Evolutionary conservation across 208 protist genomes (phyloP), one percentile per base, ranked within the genome.

Genomic region (Leishmania lainsoni): DNA sequence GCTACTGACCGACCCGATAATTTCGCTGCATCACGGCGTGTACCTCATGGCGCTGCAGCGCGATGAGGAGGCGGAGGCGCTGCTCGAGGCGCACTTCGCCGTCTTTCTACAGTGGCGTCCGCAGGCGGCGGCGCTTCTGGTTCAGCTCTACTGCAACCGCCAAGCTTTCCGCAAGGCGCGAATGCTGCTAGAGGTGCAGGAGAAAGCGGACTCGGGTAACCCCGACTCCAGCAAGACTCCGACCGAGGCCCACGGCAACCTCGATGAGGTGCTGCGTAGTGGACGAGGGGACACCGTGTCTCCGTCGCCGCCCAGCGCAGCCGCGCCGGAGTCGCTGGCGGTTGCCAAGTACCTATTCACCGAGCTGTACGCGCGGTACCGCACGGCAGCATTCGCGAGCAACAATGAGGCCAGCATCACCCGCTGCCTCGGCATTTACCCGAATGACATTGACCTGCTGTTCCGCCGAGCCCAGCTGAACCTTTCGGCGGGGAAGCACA

Each of bases 291-390:
- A 4, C 4, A 32, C 69, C 10, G 22, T 54, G 45, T n/a, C 49
- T 39, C 52, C 59, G 52, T 68, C 73, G n/a, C 48, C 59, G 49
- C 29, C 51, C 69, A 39, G 16, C 29, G 5, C 20, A 26, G 78
- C n/a, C 54, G 59, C 71, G 4, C 32, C 78, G 45, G 66, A 69
- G 51, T 87, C 75, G 3, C 81, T 95, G n/a, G 86, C 90, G 29
- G 84, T 96, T n/a, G 87, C 92, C 3, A 86, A 91, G 59, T 92
- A 95, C 79, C 91, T 95, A 51, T 98, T 96, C 82, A 86, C 90
- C 66, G 77, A 89, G 35, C 54, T 88, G 76, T 98, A 95, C 81
- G 76, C 73, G 56, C 85, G 86, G 52, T 98, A 96, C 86, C 93
- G 94, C 77, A 75, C 79, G 66, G 89, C 91, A 48, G 92, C 94